Base-by-base conservation (phyloP, 2,329 filamentous ascomycete species). In the Mollisiaceae sp. region DNA sequence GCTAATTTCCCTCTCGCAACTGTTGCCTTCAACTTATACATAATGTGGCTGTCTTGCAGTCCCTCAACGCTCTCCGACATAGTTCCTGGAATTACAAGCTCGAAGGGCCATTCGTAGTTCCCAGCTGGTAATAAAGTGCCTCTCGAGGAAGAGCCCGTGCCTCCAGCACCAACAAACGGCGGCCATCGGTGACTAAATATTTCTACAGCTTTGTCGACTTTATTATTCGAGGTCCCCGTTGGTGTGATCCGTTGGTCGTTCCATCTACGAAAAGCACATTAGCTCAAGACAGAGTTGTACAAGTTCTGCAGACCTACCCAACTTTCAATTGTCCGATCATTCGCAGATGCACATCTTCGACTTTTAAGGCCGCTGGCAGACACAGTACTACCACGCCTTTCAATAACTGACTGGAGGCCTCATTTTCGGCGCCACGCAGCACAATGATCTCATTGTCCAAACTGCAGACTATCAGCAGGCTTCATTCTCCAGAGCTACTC, bases 51-150 rank as follows among this genome's bases (percentile, higher is more conserved):
- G 72, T 96, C 92, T 63, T 86, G 85, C 64, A 98, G 82, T 3
- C 95, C 95, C 79, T 98, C 95, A 47, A 99, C 87, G 75, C 93
- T 97, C 83, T 98, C 95, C 20, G 92, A 86, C 27, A 85, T 88
- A 72, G 86, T 81, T 64, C 91, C 91, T 18, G 90, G 85, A n/a
- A 94, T 81, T 65, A 91, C 82, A 64, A 89, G 82, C 71, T 93
- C 88, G 76, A 95, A 94, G 0, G 91, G 91, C 80, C 91, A 94
- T 77, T 94, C 91, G 78, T 95, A 93, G 78, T 94, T 94, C 68
- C 91, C 91, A 32, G 90, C 86, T 4, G 85, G 82, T 32, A 94
- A 80, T 8, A 84, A 83, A 69, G 82, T 82, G 72, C 85, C 86
- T 76, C 82, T 84, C 79, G 82, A 56, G 77, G 75, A 74, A 24